Evolutionary conservation across 495 filamentous ascomycete genomes (phyloP), one percentile per base, ranked within the genome.

Genomic region (Talaromyces stipitatus): DNA sequence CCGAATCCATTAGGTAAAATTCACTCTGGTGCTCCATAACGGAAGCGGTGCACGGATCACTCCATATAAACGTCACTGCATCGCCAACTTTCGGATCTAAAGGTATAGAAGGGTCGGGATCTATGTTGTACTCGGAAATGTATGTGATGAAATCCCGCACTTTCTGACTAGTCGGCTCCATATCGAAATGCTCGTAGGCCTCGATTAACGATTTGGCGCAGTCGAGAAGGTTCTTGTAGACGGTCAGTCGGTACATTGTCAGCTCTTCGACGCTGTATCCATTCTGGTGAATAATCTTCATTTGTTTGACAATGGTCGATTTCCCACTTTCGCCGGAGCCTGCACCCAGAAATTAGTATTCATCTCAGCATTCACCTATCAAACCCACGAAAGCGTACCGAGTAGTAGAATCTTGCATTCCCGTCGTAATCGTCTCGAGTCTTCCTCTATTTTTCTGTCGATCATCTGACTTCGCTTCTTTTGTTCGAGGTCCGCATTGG

Each of bases 261-360:
- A 97, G 81, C 68, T 98, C 94, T 61, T 97, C 91, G 58, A 86
- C 80, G 2, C 89, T 88, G 70, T 97, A 98, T 57, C 94, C 94
- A 73, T 95, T 95, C 65, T 97, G 88, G 65, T 97, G 94, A 62
- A 97, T 97, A 65, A 98, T 97, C 74, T 98, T 98, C 94, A 97
- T 98, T 79, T 97, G 94, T 71, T 97, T 97, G 60, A 98, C 94
- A 61, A 97, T 97, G 3, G 94, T 98, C 50, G 94, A 97, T 73
- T 98, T 98, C 50, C 94, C 94, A 72, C 92, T 97, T 79, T 98
- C 94, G 58, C 94, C 94, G 57, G 94, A 97, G 36, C 94, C 94
- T 98, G 65, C 43, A 47, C 2, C 10, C 16, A 1, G 24, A 23
- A 4, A 26, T 30, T 33, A 53, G 29, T 55, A 22, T 16, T 18